phyloP scores from a whole-genome alignment of 1,284 basidiomycete species.

The Fomitopsis palustris region DNA sequence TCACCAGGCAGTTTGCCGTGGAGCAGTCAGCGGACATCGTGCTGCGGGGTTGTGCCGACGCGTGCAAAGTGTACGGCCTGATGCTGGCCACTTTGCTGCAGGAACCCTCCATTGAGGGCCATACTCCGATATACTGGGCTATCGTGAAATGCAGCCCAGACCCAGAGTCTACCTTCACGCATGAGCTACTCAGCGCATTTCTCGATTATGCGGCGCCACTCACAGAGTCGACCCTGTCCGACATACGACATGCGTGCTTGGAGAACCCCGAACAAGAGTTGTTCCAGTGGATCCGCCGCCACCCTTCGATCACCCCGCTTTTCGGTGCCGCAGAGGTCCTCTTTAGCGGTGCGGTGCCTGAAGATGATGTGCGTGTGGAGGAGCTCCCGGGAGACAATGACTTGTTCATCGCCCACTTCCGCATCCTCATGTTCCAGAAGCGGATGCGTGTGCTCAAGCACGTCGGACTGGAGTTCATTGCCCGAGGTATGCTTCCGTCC shows the following conservation, averaged over 20 bases:
- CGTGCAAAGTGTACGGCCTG: slow-evolving; percentile 38
- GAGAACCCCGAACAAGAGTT: slow-evolving; percentile 57
- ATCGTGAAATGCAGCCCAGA: slow-evolving; percentile 39
- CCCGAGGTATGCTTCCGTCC: slow-evolving; percentile 45
- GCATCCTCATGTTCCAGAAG: slow-evolving; percentile 61
- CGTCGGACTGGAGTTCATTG: slow-evolving; percentile 62
- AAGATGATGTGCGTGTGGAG: slow-evolving; percentile 51
- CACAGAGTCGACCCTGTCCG: slow-evolving; percentile 42
- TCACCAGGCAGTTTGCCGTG: not conserved
- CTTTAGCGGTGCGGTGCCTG: slow-evolving; percentile 44
- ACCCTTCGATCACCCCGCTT: slow-evolving; percentile 43
- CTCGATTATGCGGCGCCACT: slow-evolving; percentile 55
- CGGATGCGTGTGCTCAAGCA: slow-evolving; percentile 61
- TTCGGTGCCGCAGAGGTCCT: slow-evolving; percentile 56
- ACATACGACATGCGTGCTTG: slow-evolving; percentile 63
- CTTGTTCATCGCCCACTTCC: slow-evolving; percentile 50
- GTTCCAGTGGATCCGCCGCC: slow-evolving; percentile 56
- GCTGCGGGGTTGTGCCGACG: slow-evolving; percentile 30
- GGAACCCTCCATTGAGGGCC: slow-evolving; percentile 55
- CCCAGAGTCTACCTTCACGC: slow-evolving; percentile 17
- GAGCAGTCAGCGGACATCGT: not conserved
- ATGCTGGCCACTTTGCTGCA: slow-evolving; percentile 49
- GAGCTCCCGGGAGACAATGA: slow-evolving; percentile 43
- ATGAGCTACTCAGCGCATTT: slow-evolving; percentile 48
- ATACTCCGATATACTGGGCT: slow-evolving; percentile 67